These are phyloP conservation scores for Takashimella koratensis DNA, from an alignment of 1,284 basidiomycete genomes.

Conservation along the genomic window DNA sequence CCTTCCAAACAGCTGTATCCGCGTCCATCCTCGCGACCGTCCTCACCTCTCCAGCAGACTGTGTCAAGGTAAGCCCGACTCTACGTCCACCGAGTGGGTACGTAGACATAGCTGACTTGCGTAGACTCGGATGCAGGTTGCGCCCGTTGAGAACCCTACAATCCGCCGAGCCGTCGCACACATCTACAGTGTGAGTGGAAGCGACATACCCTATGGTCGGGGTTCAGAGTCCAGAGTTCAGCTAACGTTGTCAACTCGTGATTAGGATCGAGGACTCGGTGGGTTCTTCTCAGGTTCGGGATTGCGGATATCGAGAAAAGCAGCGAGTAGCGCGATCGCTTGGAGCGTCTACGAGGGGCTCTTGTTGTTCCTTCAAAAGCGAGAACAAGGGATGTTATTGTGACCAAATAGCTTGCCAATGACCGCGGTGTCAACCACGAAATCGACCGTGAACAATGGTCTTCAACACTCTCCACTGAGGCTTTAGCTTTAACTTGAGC, in stretches of 20 bases:
- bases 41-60: constrained; percentile 83
- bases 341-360: constrained; percentile 90
- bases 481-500: too few relatives aligned
- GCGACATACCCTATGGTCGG: too few relatives aligned
- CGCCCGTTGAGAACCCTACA: constrained; percentile 65
- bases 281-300: constrained; percentile 85
- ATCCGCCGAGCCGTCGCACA: constrained; percentile 61
- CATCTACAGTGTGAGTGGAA: constrained; percentile 62
- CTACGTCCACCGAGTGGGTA: too few relatives aligned
- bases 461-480: too few relatives aligned
- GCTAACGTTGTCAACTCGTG: not conserved
- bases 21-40: constrained; percentile 78
- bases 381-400: constrained; percentile 3
- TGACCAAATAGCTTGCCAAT: too few relatives aligned
- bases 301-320: constrained; percentile 77
- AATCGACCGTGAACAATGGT: too few relatives aligned
- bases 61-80: constrained; percentile 75
- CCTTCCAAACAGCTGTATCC: constrained; percentile 61
- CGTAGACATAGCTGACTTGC: too few relatives aligned
- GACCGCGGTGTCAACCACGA: too few relatives aligned
- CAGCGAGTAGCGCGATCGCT: constrained; percentile 82
- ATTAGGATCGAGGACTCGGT: constrained; percentile 65
- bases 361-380: constrained; percentile 57
- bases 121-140: constrained; percentile 85
- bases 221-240: too few relatives aligned